Conservation (phyloP, 768 basidiomycete genomes). For the Obba rivulosa region DNA sequence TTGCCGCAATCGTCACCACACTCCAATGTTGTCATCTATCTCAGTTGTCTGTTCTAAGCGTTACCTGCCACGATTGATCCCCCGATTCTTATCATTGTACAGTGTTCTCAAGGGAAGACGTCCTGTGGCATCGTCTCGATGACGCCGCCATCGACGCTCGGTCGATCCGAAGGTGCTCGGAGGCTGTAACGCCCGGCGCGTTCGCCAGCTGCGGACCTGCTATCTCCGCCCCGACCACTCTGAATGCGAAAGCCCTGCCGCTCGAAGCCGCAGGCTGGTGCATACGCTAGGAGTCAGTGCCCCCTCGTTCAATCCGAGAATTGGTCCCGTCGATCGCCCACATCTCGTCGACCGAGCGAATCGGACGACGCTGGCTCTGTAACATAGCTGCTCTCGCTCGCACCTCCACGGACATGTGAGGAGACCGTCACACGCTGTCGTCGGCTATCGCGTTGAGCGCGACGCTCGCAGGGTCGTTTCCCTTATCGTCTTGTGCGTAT, state of each 20-base stretch:
- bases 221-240: background rate
- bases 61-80: too few relatives aligned
- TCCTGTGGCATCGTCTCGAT: background rate
- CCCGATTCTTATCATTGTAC: too few relatives aligned
- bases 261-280: slow-evolving; percentile 36
- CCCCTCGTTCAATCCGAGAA: slow-evolving; percentile 28
- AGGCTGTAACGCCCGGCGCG: slow-evolving; percentile 30
- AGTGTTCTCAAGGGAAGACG: background rate
- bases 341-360: slow-evolving; percentile 40
- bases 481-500: too few relatives aligned
- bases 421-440: too few relatives aligned
- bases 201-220: slow-evolving; percentile 16
- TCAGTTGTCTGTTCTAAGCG: slow-evolving; percentile 14
- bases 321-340: slow-evolving; percentile 22
- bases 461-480: too few relatives aligned
- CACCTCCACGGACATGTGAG: background rate
- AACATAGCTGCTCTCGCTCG: background rate
- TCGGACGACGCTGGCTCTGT: too few relatives aligned
- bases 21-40: slow-evolving; percentile 14
- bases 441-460: too few relatives aligned
- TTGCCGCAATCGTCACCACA: slow-evolving; percentile 9
- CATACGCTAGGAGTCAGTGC: slow-evolving; percentile 2
- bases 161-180: slow-evolving; percentile 25
- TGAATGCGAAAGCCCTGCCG: slow-evolving; percentile 25
- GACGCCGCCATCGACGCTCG: slow-evolving; percentile 20